A percentile compares a stretch with the other conserved stretches of the same genome.
Conservation (phyloP, 2,329 filamentous ascomycete genomes). For the Geosmithia morbida region DNA sequence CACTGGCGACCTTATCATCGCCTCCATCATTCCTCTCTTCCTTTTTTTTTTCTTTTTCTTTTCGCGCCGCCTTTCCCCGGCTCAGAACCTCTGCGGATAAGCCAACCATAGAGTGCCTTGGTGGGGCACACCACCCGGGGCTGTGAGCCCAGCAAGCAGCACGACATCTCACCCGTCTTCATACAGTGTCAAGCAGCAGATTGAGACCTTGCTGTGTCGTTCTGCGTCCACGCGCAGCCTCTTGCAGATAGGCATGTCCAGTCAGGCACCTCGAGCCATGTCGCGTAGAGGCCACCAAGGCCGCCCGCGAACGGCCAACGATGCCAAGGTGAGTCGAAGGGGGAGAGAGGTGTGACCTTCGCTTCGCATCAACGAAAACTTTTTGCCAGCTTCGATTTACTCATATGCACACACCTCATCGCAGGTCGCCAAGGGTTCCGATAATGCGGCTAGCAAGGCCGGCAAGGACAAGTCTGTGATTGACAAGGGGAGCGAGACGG, state of each 20-base stretch:
- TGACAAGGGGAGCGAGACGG: neutral
- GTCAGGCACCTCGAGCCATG: neutral
- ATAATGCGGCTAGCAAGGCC: neutral
- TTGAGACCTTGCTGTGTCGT: neutral
- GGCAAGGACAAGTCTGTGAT: neutral
- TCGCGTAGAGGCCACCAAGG: neutral
- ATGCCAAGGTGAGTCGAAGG: neutral
- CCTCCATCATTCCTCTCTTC: neutral
- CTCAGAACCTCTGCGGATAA: no score
- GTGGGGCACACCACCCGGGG: neutral
- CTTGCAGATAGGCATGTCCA: neutral
- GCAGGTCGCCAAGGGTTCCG: neutral
- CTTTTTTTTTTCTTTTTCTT: neutral
- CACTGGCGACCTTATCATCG: no score
- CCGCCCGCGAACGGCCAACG: neutral
- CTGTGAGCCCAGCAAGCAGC: neutral
- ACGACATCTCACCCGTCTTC: neutral
- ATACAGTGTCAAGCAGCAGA: neutral
- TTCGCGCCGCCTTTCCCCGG: neutral
- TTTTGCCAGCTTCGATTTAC: neutral
- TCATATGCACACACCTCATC: neutral
- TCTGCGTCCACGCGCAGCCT: neutral
- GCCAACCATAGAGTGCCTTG: neutral
- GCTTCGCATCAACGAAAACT: neutral
- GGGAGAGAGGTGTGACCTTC: neutral